Conservation (phyloP, 441 rosid species). For the Erysimum pusillum region DNA sequence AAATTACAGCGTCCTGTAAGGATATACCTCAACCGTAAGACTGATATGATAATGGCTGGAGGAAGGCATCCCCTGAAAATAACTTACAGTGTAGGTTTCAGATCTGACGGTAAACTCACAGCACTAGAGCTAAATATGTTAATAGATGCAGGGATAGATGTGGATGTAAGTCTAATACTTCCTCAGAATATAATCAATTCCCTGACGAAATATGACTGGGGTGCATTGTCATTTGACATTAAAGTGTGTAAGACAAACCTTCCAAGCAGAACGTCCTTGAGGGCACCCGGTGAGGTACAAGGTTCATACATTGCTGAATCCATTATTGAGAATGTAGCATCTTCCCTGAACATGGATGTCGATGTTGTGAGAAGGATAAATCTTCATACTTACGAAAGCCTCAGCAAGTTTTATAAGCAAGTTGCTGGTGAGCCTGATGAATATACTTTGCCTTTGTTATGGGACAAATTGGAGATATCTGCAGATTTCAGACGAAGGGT, state of each 20-base stretch:
- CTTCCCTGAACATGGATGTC: constrained; percentile 68
- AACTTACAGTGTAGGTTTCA: constrained; percentile 89
- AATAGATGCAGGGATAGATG: constrained; percentile 65
- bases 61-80: constrained; percentile 96
- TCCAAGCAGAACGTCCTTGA: constrained; percentile 73
- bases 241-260: constrained; percentile 86
- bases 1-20: constrained; percentile 75
- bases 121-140: constrained; percentile 66
- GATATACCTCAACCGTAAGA: constrained; percentile 72
- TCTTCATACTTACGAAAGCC: constrained; percentile 70
- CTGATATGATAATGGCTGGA: constrained; percentile 89
- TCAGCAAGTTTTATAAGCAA: constrained; percentile 55
- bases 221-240: constrained; percentile 77
- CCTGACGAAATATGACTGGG: constrained; percentile 84
- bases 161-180: constrained; percentile 65
- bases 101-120: constrained; percentile 79
- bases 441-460: constrained; percentile 70
- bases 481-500: constrained; percentile 57
- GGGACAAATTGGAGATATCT: constrained; percentile 69
- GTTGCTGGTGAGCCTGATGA: constrained; percentile 63
- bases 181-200: constrained; percentile 51
- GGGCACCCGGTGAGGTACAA: constrained; percentile 91
- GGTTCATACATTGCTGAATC: constrained; percentile 84
- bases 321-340: constrained; percentile 83
- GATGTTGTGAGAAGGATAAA: constrained; percentile 72